Evolutionary conservation across 169 alveolate genomes (phyloP), one percentile per base, ranked within the genome.

Genomic region (Plasmodium coatneyi): DNA sequence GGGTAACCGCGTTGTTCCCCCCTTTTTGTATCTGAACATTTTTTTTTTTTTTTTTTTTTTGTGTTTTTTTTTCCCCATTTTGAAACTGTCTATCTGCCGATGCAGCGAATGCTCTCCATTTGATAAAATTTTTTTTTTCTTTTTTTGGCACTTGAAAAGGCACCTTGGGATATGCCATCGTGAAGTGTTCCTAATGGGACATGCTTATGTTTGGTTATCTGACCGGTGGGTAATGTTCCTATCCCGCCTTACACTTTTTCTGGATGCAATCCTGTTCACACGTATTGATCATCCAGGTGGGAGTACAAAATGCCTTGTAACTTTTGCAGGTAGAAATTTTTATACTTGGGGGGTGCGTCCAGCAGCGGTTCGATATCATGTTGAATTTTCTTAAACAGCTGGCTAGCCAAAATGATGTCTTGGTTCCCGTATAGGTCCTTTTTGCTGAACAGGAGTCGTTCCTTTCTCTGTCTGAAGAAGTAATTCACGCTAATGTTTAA

Each of bases 341-440:
- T 90, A 39, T 90, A 90, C 76, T 90, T 90, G n/a, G 83, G 32
- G 4, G 81, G 46, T 82, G 82, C 52, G 32, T 28, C 14, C 16
- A 80, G 30, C 46, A 90, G 10, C 5, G 94, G 94, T 28, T 90
- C 25, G 70, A 90, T 80, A 66, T 80, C 94, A 1, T 80, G 80
- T 90, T 90, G 92, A 41, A 90, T 90, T 90, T 90, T 79, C 60
- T 90, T 79, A 90, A 90, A 90, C 19, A 80, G 71, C 71, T 79
- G 90, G 72, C 82, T 90, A 71, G 83, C 94, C n/a, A 46, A 49
- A 22, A 41, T 79, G 49, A 80, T 80, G 72, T 90, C 94, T 80
- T 90, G 94, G 52, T 90, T 90, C 71, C 94, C 94, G 34, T 90
- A 90, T 52, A 90, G 66, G 81, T 90, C 94, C 43, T 80, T 90